Base-by-base conservation (phyloP, 2,329 filamentous ascomycete genomes). In the Cylindrodendrum hubeiense region DNA sequence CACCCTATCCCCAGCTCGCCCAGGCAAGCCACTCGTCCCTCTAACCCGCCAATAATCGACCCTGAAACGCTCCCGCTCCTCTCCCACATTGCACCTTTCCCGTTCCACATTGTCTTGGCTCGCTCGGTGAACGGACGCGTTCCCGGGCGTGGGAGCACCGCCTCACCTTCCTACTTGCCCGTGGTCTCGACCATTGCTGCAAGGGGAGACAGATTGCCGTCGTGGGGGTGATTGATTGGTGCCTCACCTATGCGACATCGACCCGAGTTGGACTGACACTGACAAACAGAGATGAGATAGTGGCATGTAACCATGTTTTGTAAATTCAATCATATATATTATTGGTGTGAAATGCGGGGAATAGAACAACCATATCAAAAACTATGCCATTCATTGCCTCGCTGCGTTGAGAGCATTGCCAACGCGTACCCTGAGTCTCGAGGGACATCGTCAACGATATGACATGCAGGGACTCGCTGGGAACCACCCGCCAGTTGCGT, bases 261-360 rank as follows among this genome's bases (percentile, higher is more conserved):
- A 49, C 5, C 6, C 9, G 7, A 24, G 5, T 5, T 30, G 24
- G 44, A 19, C n/a, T 5, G 24, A 28, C 15, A 30, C n/a, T 49
- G 9, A n/a, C 24, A 19, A 28, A 19, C 7, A 28, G n/a, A 46
- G 5, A 30, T n/a, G 3, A 12, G 9, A 10, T 19, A 19, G 15
- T 13, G 26, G 6, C 13, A 19, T 30, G 26, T 5, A 30, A 50
- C 30, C 10, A 10, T 21, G n/a, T 4, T 33, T 50, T 15, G 24
- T 28, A 30, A 28, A n/a, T 33, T 47, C 53, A 15, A 43, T 12
- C 13, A 56, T 26, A 5, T 46, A 54, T 17, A 47, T 52, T 53
- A 56, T 51, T 33, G 47, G 30, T 47, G 60, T 47, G 58, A 50
- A 56, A 41, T 24, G 47, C 19, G 47, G 60, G 22, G 39, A 44